Conservation (phyloP, 2,329 filamentous ascomycete genomes). For the Aspergillus puulaauensis region DNA sequence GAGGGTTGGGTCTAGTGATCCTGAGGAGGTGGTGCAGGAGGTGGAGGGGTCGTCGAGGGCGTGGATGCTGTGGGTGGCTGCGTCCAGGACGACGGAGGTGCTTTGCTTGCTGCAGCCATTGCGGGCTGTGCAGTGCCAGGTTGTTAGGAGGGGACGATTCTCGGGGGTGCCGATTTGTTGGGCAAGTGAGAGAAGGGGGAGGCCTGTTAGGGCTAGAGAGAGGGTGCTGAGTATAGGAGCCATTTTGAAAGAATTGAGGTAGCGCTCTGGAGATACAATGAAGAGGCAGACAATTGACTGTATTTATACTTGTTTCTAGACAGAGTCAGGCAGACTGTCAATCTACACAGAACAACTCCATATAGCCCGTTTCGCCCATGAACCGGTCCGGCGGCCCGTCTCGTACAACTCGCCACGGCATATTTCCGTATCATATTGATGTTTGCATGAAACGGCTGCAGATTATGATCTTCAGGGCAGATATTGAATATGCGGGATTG, state of each 20-base stretch:
- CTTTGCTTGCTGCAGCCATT: slow-evolving; percentile 51
- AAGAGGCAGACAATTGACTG: not conserved
- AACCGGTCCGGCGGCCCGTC: not conserved
- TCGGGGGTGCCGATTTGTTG: slow-evolving; percentile 55
- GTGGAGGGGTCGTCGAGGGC: slow-evolving; percentile 33
- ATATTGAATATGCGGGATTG: not conserved
- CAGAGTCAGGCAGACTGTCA: not conserved
- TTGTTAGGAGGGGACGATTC: slow-evolving; percentile 52
- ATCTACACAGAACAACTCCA: not conserved
- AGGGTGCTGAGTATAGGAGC: slow-evolving; percentile 11
- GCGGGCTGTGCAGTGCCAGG: slow-evolving; percentile 50
- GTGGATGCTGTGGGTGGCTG: slow-evolving; percentile 56
- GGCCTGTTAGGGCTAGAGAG: slow-evolving; percentile 2
- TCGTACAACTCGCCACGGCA: not conserved
- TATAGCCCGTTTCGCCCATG: not conserved
- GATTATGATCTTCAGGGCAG: not conserved
- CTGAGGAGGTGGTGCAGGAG: slow-evolving; percentile 52
- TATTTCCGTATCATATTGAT: not conserved
- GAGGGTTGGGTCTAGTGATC: slow-evolving; percentile 46
- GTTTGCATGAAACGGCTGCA: not conserved
- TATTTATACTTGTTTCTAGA: not conserved
- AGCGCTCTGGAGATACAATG: not conserved
- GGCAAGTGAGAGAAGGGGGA: slow-evolving; percentile 42
- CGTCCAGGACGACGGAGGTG: slow-evolving; percentile 53
- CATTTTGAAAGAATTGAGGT: slow-evolving; percentile 11